Base-by-base conservation (phyloP, 2,329 filamentous ascomycete species). In the Nemania serpens region DNA sequence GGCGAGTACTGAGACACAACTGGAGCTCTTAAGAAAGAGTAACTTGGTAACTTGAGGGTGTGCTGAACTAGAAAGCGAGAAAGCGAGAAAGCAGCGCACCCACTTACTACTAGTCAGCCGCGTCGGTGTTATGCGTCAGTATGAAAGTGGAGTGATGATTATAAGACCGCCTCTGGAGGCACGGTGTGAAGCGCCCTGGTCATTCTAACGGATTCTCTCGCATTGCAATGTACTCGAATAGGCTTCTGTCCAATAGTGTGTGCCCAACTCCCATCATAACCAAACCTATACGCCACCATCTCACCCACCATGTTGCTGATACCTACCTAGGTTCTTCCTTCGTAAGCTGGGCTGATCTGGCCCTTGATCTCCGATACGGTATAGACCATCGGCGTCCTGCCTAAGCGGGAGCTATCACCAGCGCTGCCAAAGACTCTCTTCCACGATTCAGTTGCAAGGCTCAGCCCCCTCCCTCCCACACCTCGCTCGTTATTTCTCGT, bases 21-120 rank as follows among this genome's bases (percentile, higher is more conserved):
- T 11, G 12, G 25, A 29, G 25, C 25, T 29, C 25, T 7, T 29
- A 29, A 29, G 25, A 29, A 29, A 29, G 25, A 7, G 25, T 29
- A 29, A 29, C 7, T 29, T 29, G 3, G 25, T 12, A 34, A 12
- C 13, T 22, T n/a, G 36, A 46, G 17, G 34, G 25, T 36, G 37
- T 56, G 54, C 25, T 15, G 37, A 7, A 46, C 29, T 20, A 46
- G 41, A 11, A 17, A 46, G 29, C 12, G 25, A 42, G 20, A 43
- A 48, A 33, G 46, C 18, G 18, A 45, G 46, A 37, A 41, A 13
- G 18, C 43, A 55, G 17, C 29, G 36, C 15, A 46, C 45, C 18
- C 51, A 50, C 7, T 10, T 10, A n/a, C 58, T 59, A 52, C 60
- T 63, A 63, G 60, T 63, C 57, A 60, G 57, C 54, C 37, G 29